A percentile compares a stretch with the other conserved stretches of the same genome.
Evolutionary conservation across 352 stramenopile genomes (phyloP).

Genomic region (Plasmopara viticola): DNA sequence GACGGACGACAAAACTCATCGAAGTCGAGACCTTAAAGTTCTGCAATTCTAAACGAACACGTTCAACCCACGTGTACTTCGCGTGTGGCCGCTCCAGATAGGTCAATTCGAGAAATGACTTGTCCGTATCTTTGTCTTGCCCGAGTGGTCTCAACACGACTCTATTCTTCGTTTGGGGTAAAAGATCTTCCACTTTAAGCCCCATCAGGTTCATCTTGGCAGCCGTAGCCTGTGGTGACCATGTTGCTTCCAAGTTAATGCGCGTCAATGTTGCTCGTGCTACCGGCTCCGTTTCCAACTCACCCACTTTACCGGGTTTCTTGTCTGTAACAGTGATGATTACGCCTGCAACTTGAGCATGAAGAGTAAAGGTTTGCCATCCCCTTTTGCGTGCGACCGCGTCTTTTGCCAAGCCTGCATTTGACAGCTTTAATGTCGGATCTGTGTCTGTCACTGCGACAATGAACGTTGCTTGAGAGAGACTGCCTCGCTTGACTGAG

Average conservation of each 20-base stretch:
- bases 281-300: constrained; percentile 39
- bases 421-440: constrained; percentile 17
- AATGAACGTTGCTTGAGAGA: constrained; percentile 67
- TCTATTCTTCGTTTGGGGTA: constrained; percentile 55
- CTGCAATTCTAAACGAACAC: constrained; percentile 49
- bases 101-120: constrained; percentile 59
- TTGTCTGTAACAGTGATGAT: constrained; percentile 70
- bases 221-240: constrained; percentile 34
- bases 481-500: constrained; percentile 62
- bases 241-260: constrained; percentile 49
- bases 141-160: constrained; percentile 55
- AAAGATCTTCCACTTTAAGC: constrained; percentile 67
- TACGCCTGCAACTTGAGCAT: constrained; percentile 63
- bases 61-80: constrained; percentile 70
- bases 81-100: constrained; percentile 66
- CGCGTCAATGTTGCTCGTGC: constrained; percentile 60
- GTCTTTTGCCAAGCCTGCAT: constrained; percentile 12
- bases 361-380: constrained; percentile 61
- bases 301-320: constrained; percentile 22
- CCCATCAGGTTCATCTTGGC: constrained; percentile 67
- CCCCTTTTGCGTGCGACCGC: constrained; percentile 1
- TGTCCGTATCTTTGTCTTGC: constrained; percentile 20
- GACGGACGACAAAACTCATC: constrained; percentile 72
- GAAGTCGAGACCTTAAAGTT: constrained; percentile 68
- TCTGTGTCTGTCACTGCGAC: constrained; percentile 48